Evolutionary conservation across 1,284 basidiomycete genomes (phyloP), one percentile per base, ranked within the genome.

Genomic region (Xerocomus subilludens): DNA sequence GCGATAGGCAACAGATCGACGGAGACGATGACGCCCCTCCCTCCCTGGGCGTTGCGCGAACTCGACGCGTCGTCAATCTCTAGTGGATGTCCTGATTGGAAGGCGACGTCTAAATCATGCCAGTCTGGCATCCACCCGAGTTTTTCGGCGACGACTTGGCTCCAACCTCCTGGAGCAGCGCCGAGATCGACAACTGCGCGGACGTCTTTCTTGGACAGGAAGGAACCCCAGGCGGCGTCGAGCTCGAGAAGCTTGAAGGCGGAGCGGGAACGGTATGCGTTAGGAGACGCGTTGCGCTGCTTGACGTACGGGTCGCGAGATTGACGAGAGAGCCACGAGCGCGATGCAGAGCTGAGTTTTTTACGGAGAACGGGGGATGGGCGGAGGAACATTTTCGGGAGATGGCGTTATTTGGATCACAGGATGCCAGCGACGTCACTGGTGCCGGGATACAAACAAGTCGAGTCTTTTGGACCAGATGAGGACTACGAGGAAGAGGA

Each of bases 111-210:
- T 42, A 18, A 42, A 42, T 42, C 42, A 20, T 42, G 14, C 42
- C n/a, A n/a, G n/a, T 11, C 42, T 13, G 42, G 6, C 42, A 13
- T 42, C 42, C 42, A 89, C 4, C 89, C 89, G 33, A 93, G 82
- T 76, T 89, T 88, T 35, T 87, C 86, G 0, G 93, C 91, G 20
- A 91, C 91, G 32, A 96, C 94, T 80, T 97, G 95, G 72, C 92
- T 93, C 96, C 96, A 97, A 1, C 95, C 95, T 11, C 95, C 96
- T 0, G 96, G 96, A 2, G 95, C 94, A 2, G 93, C 94, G 47
- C 96, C 96, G 36, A 97, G 89, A 83, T 97, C 96, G 5, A 96
- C 90, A 0, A 96, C 91, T 32, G 89, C 86, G 10, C 82, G 84
- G 3, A 92, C 88, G 73, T 91, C 87, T 18, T 83, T 84, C 59